A percentile compares a stretch with the other conserved stretches of the same genome.
Conservation (phyloP, 441 rosid genomes). For the Euphorbia schlechtendalii region DNA sequence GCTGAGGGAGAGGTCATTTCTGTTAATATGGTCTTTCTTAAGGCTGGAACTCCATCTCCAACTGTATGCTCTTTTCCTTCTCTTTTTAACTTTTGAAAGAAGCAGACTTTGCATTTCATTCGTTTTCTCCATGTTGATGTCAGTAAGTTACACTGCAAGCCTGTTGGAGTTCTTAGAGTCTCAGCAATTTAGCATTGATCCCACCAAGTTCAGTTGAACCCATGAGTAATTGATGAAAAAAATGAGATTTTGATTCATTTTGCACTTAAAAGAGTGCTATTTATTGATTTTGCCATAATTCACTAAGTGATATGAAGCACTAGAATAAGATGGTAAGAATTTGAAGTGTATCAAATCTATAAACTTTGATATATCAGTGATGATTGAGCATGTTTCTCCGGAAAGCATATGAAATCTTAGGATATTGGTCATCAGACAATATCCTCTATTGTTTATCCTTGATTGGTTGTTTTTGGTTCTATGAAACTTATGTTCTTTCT, state of each 20-base stretch:
- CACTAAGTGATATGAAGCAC: background rate
- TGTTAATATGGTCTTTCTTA: slow-evolving; percentile 70
- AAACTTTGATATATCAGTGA: background rate
- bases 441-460: background rate
- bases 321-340: background rate
- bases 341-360: background rate
- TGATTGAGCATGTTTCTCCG: background rate
- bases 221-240: background rate
- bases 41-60: slow-evolving; percentile 94
- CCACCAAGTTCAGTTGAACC: background rate
- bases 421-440: background rate
- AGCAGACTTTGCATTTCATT: background rate
- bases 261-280: background rate
- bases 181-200: background rate
- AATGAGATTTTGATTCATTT: background rate
- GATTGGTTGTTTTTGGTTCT: background rate
- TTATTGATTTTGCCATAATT: no score
- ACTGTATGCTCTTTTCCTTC: slow-evolving; percentile 41
- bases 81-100: background rate
- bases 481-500: slow-evolving; percentile 1
- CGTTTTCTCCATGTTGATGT: background rate
- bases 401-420: background rate
- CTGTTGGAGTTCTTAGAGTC: background rate
- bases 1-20: slow-evolving; percentile 88
- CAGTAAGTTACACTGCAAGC: background rate